Conservation (phyloP, 192 early-diverging fungal genomes). For the Umbelopsis ramanniana region DNA sequence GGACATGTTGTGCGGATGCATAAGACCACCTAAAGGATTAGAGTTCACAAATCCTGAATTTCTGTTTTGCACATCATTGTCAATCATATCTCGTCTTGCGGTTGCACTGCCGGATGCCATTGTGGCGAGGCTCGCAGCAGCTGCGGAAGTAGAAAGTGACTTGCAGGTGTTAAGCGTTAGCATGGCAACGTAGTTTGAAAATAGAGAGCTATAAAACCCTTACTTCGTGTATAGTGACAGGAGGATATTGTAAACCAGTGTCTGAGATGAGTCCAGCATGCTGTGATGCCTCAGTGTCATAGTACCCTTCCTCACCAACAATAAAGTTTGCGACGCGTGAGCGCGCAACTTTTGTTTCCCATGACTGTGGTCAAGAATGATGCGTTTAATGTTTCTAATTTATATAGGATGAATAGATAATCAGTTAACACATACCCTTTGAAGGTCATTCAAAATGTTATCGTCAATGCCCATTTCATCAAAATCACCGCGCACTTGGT, state of each 20-base stretch:
- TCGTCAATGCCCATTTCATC: slow-evolving; percentile 90
- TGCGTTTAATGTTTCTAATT: not conserved
- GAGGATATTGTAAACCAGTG: slow-evolving; percentile 12
- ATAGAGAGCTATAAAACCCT: not conserved
- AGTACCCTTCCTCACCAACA: slow-evolving; percentile 37
- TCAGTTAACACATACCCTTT: slow-evolving; percentile 31
- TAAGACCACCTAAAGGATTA: not conserved
- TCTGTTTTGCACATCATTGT: slow-evolving; percentile 11
- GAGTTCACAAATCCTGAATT: slow-evolving; percentile 1
- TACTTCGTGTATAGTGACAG: slow-evolving; percentile 22
- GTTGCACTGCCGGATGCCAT: slow-evolving; percentile 26
- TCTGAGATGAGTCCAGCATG: slow-evolving; percentile 23
- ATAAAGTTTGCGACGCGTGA: slow-evolving; percentile 49
- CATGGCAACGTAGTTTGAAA: not conserved
- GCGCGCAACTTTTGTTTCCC: slow-evolving; percentile 57
- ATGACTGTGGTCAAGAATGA: slow-evolving; percentile 36
- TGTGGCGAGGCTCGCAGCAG: slow-evolving; percentile 37
- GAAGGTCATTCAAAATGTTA: slow-evolving; percentile 82
- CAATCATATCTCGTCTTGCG: slow-evolving; percentile 10
- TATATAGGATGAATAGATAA: too few relatives aligned
- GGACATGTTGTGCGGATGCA: not conserved
- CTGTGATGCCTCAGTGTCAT: slow-evolving; percentile 34
- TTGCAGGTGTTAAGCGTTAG: not conserved
- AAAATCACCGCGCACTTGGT: slow-evolving; percentile 85
- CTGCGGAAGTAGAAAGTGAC: slow-evolving; percentile 17